Percentiles rank a stretch among this genome's conserved stretches.
These are phyloP conservation scores for Trichocomaceae sp. DNA, from an alignment of 2,329 filamentous ascomycete species.

Conservation along the genomic window DNA sequence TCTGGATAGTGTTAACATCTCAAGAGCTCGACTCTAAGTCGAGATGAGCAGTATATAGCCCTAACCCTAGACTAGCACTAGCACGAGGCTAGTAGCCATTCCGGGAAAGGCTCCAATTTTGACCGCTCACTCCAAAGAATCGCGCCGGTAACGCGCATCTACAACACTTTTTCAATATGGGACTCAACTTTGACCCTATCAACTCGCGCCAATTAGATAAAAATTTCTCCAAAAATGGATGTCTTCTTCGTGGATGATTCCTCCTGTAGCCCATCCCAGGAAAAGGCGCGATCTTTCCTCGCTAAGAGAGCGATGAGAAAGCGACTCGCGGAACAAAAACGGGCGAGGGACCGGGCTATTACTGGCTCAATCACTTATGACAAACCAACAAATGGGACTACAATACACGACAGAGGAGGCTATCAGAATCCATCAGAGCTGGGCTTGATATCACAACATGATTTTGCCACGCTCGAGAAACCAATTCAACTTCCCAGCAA, in stretches of 20 bases:
- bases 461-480: background rate
- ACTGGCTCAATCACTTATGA: background rate
- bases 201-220: background rate
- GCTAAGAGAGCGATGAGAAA: conserved; percentile 6
- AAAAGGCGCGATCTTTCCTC: conserved; percentile 7
- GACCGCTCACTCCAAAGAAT: no score
- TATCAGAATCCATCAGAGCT: background rate
- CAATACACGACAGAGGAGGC: background rate
- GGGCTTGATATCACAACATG: background rate
- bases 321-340: conserved; percentile 5
- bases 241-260: conserved; percentile 7
- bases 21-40: no score
- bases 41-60: background rate
- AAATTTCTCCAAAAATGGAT: background rate
- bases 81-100: background rate
- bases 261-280: background rate
- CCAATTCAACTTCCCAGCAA: background rate
- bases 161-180: background rate
- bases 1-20: no score
- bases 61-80: background rate
- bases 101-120: background rate
- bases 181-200: background rate
- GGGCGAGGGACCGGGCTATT: background rate
- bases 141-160: background rate
- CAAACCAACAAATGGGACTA: background rate